Evolutionary conservation across 2,329 filamentous ascomycete genomes (phyloP), one percentile per base, ranked within the genome.

Genomic region (Xylaria sp.): DNA sequence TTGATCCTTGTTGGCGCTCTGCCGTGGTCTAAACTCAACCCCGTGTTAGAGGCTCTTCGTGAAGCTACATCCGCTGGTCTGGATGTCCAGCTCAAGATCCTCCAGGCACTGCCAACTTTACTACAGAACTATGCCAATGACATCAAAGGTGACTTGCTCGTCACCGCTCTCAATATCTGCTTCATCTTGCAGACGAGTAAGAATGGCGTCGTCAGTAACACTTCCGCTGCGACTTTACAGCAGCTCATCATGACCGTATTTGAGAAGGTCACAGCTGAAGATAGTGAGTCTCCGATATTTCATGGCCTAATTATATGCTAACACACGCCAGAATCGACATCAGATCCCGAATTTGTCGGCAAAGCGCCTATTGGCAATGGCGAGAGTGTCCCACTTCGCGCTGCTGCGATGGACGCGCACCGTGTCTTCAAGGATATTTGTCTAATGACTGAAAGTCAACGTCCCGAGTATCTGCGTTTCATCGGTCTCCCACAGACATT

Each of bases 51-150:
- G 69, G 92, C 92, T 6, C 81, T 99, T 66, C 88, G 88, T 71
- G 90, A 96, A 72, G 92, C 90, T 53, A 89, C 90, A 66, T 92
- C 79, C 73, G 88, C 91, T 71, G 79, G 85, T 11, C 76, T 96
- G 60, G 94, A 99, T 76, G 89, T 97, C 2, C 94, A 99, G 71
- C 84, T 99, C 66, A 97, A 97, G 75, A 94, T 97, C 55, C 78
- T 99, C 11, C 94, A 99, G 73, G 91, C 92, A 1, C 76, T 99
- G 13, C 94, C 94, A 3, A 91, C 92, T 1, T 76, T 99, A 42
- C 76, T 97, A 23, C 92, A 97, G 67, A 96, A 96, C 69, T 97
- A 97, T 75, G 85, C 90, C 0, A 80, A 83, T 42, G 89, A 96
- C 59, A 78, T 99, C 44, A 86, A 88, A 61, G 91, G 90, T 1